Conservation (phyloP, 495 filamentous ascomycete species). For the Aspergillus coremiiformis region DNA sequence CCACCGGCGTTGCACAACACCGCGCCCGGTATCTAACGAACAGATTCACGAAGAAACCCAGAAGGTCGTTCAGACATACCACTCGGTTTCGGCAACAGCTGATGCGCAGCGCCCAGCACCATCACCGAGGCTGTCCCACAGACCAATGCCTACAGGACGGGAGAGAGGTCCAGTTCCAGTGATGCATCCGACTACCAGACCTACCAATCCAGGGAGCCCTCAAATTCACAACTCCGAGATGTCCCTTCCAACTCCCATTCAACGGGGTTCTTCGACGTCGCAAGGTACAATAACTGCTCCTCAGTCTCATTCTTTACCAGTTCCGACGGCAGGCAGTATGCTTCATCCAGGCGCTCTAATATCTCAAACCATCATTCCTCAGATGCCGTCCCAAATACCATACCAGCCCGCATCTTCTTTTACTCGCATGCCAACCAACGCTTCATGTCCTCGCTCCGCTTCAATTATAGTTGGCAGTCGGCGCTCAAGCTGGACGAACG, state of each 20-base stretch:
- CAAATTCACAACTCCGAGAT: background rate
- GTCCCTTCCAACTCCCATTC: background rate
- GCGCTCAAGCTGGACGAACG: background rate
- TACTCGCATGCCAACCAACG: background rate
- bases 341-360: background rate
- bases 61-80: constrained; percentile 9
- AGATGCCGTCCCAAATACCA: background rate
- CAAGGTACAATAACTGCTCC: background rate
- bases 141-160: background rate
- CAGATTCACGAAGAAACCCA: constrained; percentile 12
- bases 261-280: background rate
- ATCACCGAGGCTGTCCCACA: background rate
- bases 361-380: background rate
- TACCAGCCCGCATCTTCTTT: background rate
- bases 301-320: background rate
- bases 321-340: background rate
- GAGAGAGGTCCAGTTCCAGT: background rate
- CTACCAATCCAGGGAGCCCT: background rate
- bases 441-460: background rate
- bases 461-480: background rate
- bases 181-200: background rate
- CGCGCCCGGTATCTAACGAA: background rate
- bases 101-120: too few relatives aligned
- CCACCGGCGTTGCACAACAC: constrained; percentile 6
- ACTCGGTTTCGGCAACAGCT: background rate